Percentiles rank a stretch among this genome's conserved stretches.
These are phyloP conservation scores for Spizellomyces punctatus DNA, from an alignment of 192 early-diverging fungal genomes.

Conservation along the genomic window DNA sequence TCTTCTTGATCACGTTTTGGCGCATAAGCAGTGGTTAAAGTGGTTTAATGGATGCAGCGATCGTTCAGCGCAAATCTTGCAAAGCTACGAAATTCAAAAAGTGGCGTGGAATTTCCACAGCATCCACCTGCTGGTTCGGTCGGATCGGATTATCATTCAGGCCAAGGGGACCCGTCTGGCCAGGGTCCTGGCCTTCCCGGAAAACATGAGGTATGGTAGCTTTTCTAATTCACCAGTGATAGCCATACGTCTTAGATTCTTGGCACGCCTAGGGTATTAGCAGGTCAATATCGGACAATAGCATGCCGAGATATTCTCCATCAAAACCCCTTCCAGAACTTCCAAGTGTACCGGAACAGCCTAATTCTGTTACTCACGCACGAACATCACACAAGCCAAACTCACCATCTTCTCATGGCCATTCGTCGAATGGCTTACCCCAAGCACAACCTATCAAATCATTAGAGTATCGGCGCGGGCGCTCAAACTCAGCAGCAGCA, in stretches of 20 bases:
- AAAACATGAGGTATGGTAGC: background rate
- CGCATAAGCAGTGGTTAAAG: too few species aligned
- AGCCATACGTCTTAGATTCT: background rate
- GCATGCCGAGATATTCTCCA: too few species aligned
- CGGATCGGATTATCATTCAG: background rate
- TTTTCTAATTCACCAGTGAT: background rate
- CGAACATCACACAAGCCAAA: too few species aligned
- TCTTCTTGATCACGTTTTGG: too few species aligned
- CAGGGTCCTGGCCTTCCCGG: background rate
- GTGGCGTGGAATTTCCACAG: conserved; percentile 10
- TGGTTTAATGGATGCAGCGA: background rate
- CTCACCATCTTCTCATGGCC: too few species aligned
- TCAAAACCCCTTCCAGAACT: too few species aligned
- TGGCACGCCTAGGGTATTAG: background rate
- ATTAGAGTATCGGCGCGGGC: background rate
- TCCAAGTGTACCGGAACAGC: too few species aligned
- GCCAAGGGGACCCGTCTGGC: background rate
- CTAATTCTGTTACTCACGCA: too few species aligned
- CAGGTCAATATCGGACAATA: too few species aligned
- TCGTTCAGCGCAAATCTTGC: conserved; percentile 23
- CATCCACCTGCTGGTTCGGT: background rate
- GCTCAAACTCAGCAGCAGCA: background rate
- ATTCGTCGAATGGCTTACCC: background rate
- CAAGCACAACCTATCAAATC: background rate
- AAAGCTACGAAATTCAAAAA: conserved; percentile 14